Evolutionary conservation across 345 rosid genomes (phyloP).

Genomic region (Zanthoxylum bungeanum): DNA sequence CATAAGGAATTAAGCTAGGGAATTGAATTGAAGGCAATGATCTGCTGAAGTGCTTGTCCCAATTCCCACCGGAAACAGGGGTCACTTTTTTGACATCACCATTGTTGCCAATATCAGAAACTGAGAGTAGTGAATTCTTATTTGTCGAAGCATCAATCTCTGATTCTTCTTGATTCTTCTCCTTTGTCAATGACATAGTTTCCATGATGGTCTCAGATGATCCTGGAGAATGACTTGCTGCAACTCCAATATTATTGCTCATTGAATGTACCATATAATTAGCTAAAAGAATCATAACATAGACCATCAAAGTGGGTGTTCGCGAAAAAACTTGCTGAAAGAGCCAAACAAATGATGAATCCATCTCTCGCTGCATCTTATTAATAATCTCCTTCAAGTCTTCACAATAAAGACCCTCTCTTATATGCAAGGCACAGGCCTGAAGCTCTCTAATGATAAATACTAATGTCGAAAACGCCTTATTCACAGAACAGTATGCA

Average conservation of each 20-base stretch:
- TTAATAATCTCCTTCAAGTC: conserved; percentile 36
- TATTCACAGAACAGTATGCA: conserved; percentile 53
- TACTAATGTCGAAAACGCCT: conserved; percentile 67
- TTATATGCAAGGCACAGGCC: conserved; percentile 40
- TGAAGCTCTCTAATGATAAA: conserved; percentile 71
- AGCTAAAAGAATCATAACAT: conserved; percentile 66
- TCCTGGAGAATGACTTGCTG: conserved; percentile 7
- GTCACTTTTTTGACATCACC: neutral
- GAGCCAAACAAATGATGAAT: conserved; percentile 58
- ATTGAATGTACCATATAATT: conserved; percentile 65
- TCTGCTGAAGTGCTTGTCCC: neutral
- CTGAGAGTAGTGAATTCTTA: neutral
- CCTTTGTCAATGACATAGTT: neutral
- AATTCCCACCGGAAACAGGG: neutral
- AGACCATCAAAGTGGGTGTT: conserved; percentile 73
- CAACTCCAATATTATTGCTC: conserved; percentile 25
- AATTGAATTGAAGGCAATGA: conserved; percentile 6
- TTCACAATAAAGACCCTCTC: conserved; percentile 32
- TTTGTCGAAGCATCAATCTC: conserved; percentile 4
- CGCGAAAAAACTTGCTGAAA: conserved; percentile 61
- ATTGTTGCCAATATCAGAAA: neutral
- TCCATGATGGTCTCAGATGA: neutral
- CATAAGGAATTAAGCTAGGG: neutral
- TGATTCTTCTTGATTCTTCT: conserved; percentile 11
- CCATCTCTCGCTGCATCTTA: conserved; percentile 53